Evolutionary conservation across 2,329 filamentous ascomycete genomes (phyloP), one percentile per base, ranked within the genome.

Genomic region (Amauroascus verrucosus): DNA sequence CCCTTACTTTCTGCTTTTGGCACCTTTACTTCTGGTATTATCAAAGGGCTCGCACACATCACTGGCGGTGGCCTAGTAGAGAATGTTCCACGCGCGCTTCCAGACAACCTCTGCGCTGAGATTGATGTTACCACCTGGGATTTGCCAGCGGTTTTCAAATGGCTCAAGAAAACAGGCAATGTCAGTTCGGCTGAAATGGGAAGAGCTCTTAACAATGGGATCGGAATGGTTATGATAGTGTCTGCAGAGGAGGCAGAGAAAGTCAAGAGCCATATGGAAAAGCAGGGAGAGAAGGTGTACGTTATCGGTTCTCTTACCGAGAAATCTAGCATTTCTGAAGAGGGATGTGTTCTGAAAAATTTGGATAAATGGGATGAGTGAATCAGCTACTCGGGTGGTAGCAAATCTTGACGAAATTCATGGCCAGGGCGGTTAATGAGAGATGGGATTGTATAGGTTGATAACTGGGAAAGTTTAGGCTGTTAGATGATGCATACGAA

Each of bases 1-100:
- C 77, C 85, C 32, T 72, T 95, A 20, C 79, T 97, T 8, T 78
- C 82, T 47, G 79, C 85, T 0, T 74, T 88, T 38, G 28, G 38
- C 1, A 43, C 58, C 43, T 57, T 60, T 3, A 53, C 55, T 2
- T 53, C 59, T 6, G 55, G 58, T 32, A 53, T 57, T 14, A 45
- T 52, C 68, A 95, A 95, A 74, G 93, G 93, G 51, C 85, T 97
- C 69, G 86, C 93, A 9, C 93, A 98, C 72, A 97, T 98, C 72
- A 98, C 93, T 0, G 93, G 93, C 48, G 93, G 93, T 57, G 93
- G 93, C 9, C 79, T 98, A 18, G 77, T 85, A 16, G 93, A 98
- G 72, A 98, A 98, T 69, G 85, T 98, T 24, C 93, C 93, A 28
- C 84, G 93, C 59, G 95, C 95, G 86, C 77, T 98, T 16, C 93